Evolutionary conservation across 2,329 filamentous ascomycete species (phyloP).

Genomic region (Trichoderma asperellum): DNA sequence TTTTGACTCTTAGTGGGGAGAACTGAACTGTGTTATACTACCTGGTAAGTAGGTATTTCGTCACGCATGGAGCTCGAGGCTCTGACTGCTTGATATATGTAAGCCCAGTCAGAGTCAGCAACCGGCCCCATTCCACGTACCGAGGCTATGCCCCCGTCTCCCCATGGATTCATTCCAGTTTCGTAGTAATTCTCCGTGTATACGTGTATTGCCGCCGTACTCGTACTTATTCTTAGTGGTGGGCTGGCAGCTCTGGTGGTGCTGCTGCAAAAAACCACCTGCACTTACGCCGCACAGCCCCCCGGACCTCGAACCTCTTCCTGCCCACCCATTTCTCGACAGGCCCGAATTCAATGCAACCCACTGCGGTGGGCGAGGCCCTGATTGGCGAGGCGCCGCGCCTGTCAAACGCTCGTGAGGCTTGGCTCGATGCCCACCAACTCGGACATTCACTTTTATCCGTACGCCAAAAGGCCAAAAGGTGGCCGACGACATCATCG

Average conservation of each 20-base stretch:
- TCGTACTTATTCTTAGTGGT: neutral
- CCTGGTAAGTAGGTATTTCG: neutral
- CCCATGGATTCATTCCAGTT: neutral
- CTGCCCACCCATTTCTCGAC: neutral
- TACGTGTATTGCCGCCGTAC: neutral
- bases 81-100: neutral
- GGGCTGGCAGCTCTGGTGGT: too few relatives aligned
- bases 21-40: neutral
- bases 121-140: too few relatives aligned
- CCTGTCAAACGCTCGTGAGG: constrained; percentile 15
- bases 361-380: neutral
- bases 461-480: neutral
- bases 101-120: constrained; percentile 9
- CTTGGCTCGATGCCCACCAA: neutral
- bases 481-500: constrained; percentile 15
- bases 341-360: constrained; percentile 25
- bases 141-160: neutral
- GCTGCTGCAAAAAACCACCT: neutral
- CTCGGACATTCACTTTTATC: constrained; percentile 1
- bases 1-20: neutral
- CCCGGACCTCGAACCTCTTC: neutral
- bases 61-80: neutral
- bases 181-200: neutral
- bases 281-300: neutral
- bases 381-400: constrained; percentile 9